Evolutionary conservation across 1,284 basidiomycete species (phyloP).

Genomic region (Rhodofomes roseus): DNA sequence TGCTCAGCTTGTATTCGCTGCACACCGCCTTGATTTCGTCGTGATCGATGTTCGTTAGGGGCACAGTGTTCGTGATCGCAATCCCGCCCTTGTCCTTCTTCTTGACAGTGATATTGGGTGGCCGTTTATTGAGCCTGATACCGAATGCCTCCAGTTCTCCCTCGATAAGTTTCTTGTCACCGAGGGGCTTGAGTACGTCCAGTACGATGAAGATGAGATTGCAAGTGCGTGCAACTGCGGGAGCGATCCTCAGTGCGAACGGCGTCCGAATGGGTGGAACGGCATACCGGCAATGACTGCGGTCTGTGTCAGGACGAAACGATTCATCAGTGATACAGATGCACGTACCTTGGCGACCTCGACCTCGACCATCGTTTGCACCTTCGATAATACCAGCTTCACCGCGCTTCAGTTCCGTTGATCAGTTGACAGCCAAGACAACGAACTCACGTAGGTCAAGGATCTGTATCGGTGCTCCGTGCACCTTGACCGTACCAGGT

Average conservation of each 20-base stretch:
- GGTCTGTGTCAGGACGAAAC: slow-evolving; percentile 2
- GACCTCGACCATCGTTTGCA: slow-evolving; percentile 96
- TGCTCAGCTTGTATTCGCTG: slow-evolving; percentile 88
- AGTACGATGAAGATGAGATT: slow-evolving; percentile 99
- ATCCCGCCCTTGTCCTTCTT: slow-evolving; percentile 96
- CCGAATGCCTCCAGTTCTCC: slow-evolving; percentile 95
- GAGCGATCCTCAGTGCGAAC: slow-evolving; percentile 4
- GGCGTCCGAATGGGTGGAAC: background rate
- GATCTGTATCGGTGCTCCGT: slow-evolving; percentile 91
- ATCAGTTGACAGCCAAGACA: slow-evolving; percentile 7
- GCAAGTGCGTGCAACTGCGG: slow-evolving; percentile 89
- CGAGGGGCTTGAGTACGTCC: slow-evolving; percentile 95
- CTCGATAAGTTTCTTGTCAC: slow-evolving; percentile 92
- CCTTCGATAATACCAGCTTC: slow-evolving; percentile 98
- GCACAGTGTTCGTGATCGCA: slow-evolving; percentile 93
- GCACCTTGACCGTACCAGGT: slow-evolving; percentile 92
- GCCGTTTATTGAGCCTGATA: slow-evolving; percentile 93
- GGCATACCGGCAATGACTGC: slow-evolving; percentile 78
- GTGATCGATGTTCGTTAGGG: slow-evolving; percentile 93
- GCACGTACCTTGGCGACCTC: slow-evolving; percentile 87
- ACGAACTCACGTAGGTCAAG: slow-evolving; percentile 72
- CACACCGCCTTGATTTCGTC: slow-evolving; percentile 97
- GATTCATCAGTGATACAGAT: background rate
- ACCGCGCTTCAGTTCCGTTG: background rate
- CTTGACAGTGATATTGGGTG: slow-evolving; percentile 85